Conservation (phyloP, 2,329 filamentous ascomycete species). For the Fusarium mexicanum region DNA sequence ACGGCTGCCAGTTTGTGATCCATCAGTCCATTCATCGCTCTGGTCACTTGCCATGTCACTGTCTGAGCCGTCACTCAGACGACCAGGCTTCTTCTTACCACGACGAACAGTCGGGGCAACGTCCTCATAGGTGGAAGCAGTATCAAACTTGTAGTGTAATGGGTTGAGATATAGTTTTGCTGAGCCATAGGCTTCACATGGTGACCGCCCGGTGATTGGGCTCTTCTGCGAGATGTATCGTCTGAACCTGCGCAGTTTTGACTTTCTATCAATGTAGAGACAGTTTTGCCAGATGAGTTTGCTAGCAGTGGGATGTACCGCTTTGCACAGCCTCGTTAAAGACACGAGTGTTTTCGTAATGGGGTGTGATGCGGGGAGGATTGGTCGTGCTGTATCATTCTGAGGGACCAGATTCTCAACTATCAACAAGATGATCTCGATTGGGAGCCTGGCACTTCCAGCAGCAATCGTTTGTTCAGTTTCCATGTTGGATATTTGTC, state of each 20-base stretch:
- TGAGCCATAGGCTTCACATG: neutral
- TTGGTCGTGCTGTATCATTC: neutral
- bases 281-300: constrained; percentile 19
- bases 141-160: neutral
- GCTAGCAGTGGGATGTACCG: neutral
- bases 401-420: constrained; percentile 3
- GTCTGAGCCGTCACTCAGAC: neutral
- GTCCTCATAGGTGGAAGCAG: neutral
- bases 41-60: no score
- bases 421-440: constrained; percentile 24
- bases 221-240: neutral
- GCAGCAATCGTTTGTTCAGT: accelerated
- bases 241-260: neutral
- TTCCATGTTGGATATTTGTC: neutral
- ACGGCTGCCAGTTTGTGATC: neutral
- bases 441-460: neutral
- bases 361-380: constrained; percentile 5
- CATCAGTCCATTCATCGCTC: neutral
- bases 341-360: constrained; percentile 14
- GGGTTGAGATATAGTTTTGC: constrained; percentile 7
- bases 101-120: accelerated
- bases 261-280: constrained; percentile 12
- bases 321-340: constrained; percentile 16
- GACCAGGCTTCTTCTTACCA: neutral
- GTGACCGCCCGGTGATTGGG: neutral